A percentile compares a stretch with the other conserved stretches of the same genome.
These are phyloP conservation scores for Henckelia pumila DNA, from an alignment of 257 asterid species.

Conservation along the genomic window DNA sequence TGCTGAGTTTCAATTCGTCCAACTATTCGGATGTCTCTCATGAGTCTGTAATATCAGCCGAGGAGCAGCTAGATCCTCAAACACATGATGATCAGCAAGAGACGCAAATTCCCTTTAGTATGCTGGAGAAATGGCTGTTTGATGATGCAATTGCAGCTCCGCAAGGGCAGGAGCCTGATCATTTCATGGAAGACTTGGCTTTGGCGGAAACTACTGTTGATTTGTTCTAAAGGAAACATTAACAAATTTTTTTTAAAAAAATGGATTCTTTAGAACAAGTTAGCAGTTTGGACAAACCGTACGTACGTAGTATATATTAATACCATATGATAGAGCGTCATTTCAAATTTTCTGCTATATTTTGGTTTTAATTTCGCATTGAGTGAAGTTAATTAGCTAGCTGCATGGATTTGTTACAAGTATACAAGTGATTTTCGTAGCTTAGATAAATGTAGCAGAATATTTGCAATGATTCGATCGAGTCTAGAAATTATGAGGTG, in stretches of 20 bases:
- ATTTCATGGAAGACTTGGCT: constrained; percentile 55
- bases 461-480: neutral
- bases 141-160: constrained; percentile 59
- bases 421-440: too few species aligned
- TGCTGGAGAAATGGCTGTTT: constrained; percentile 80
- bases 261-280: constrained; percentile 36
- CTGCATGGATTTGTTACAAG: too few species aligned
- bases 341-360: neutral
- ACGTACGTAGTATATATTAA: neutral
- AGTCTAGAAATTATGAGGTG: neutral
- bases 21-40: constrained; percentile 35
- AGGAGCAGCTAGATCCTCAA: too few species aligned
- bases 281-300: constrained; percentile 27
- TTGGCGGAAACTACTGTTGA: constrained; percentile 67
- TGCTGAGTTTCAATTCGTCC: constrained; percentile 30
- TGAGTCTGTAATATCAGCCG: too few species aligned
- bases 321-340: neutral
- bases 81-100: constrained; percentile 21
- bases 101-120: constrained; percentile 53
- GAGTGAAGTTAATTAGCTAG: neutral
- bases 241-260: too few species aligned
- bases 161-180: constrained; percentile 62
- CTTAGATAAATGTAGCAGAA: neutral
- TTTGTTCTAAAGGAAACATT: constrained; percentile 59
- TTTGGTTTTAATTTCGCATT: too few species aligned